Base-by-base conservation (phyloP, 176 grass and related monocot species). In the Avena eriantha region DNA sequence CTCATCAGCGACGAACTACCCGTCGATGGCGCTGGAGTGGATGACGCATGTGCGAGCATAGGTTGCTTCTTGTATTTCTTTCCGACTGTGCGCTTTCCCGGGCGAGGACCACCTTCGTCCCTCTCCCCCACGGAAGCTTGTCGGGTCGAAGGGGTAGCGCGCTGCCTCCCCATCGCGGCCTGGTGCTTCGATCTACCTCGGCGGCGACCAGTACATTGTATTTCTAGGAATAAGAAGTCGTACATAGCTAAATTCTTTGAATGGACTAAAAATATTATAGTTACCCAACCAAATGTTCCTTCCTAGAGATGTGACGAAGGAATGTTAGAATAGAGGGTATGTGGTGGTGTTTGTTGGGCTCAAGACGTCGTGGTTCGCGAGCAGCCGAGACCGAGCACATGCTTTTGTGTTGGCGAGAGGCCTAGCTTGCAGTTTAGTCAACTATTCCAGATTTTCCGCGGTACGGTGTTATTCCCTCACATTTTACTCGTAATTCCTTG, bases 281-380 rank as follows among this genome's bases (percentile, higher is more conserved):
- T 22, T 41, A 22, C 61, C 61, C 24, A 65, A 29, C 23, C 23
- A 65, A 26, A 33, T 33, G 63, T 35, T 67, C 29, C 24, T 67
- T 16, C 6, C 1, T 67, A 15, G 23, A 29, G 60, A 64, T 26
- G 10, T 13, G 63, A 67, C 14, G 1, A 67, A 67, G 0, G 71
- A 50, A 50, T 75, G 22, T 75, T 75, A 75, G 72, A 75, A 50
- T 74, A 50, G 2, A 45, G 0, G 2, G 71, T 16, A 75, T n/a
- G 46, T 74, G 11, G 14, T 74, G 21, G 43, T 75, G 46, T 23
- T 75, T 75, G 72, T 75, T 75, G 72, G 72, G 72, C 72, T 75
- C 72, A 49, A 75, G 72, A 75, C 72, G 72, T 50, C 72, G 46
- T 75, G 46, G 22, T 8, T 75, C 3, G 22, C 8, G 45, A 75